A percentile compares a stretch with the other conserved stretches of the same genome.
These are phyloP conservation scores for Hymenochaete sp. DNA, from an alignment of 1,284 basidiomycete genomes.

Conservation along the genomic window DNA sequence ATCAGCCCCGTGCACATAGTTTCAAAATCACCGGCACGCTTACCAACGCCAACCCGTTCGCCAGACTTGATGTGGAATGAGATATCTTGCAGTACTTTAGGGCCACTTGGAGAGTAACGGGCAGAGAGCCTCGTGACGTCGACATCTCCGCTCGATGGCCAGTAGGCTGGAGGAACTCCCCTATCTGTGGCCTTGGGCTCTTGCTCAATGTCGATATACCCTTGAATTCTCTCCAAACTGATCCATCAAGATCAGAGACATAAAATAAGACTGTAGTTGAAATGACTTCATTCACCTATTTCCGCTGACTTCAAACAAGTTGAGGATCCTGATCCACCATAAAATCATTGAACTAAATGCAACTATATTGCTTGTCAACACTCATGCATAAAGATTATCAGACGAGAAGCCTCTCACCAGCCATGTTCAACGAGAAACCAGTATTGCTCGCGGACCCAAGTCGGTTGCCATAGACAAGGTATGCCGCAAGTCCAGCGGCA, in stretches of 20 bases:
- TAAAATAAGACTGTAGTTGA: background rate
- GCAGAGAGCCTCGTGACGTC: slow-evolving; percentile 55
- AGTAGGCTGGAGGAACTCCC: slow-evolving; percentile 64
- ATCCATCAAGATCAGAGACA: slow-evolving; percentile 23
- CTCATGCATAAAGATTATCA: background rate
- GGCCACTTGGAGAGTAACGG: slow-evolving; percentile 41
- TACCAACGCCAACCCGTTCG: slow-evolving; percentile 42
- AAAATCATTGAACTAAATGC: slow-evolving; percentile 49
- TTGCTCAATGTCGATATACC: slow-evolving; percentile 65
- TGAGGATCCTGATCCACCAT: slow-evolving; percentile 43
- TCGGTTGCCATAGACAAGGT: slow-evolving; percentile 23
- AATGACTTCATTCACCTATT: slow-evolving; percentile 8
- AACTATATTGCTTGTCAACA: slow-evolving; percentile 26
- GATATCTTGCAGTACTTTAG: slow-evolving; percentile 39
- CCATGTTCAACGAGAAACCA: slow-evolving; percentile 47
- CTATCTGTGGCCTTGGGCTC: slow-evolving; percentile 44
- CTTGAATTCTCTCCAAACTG: slow-evolving; percentile 68
- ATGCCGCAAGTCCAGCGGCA: slow-evolving; percentile 35
- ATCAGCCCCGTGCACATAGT: slow-evolving; percentile 9
- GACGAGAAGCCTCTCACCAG: slow-evolving; percentile 25
- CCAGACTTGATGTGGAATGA: slow-evolving; percentile 40
- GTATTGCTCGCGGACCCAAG: slow-evolving; percentile 38
- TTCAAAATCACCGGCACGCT: slow-evolving; percentile 8
- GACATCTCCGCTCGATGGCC: slow-evolving; percentile 68
- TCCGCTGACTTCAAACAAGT: slow-evolving; percentile 54